Base-by-base conservation (phyloP, 192 early-diverging fungal species). In the Cladochytrium replicatum region DNA sequence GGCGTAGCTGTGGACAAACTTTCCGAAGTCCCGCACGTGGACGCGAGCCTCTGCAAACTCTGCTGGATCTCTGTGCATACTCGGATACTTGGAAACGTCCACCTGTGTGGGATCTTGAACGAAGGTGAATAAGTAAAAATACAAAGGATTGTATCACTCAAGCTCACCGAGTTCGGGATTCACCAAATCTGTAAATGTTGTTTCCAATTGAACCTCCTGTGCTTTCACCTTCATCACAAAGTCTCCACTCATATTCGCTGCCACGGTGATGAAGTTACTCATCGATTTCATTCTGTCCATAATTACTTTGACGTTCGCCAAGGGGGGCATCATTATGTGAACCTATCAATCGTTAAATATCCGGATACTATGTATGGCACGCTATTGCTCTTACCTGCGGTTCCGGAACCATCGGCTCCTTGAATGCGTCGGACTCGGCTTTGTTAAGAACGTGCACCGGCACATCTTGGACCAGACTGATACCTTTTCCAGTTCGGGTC, bases 271-370 rank as follows among this genome's bases (percentile, higher is more conserved):
- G 21, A 74, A 67, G 6, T 77, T 73, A 3, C 73, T 62, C 34
- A 87, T 61, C 0, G 55, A 43, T 43, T 81, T 83, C 52, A 87
- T 75, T 1, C 85, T 67, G 26, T 86, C 75, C 2, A 74, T 69
- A 17, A 88, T 74, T 25, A 68, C 72, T 13, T 74, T 63, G n/a
- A 91, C 53, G 43, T 61, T 70, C 30, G 64, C 58, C n/a, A 91
- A 51, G 6, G 74, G 74, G 6, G 88, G 88, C 45, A 88, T 66
- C 69, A 88, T 80, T 32, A 91, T 83, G 38, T 86, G 81, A 24
- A 85, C 80, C 38, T 86, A 11, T 2, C 22, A 13, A 37, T 13
- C 34, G 17, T 13, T 37, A 13, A 37, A 37, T 37, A 37, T 13
- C 13, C 17, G 13, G 13, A 37, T n/a, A 37, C 17, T 37, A 13